Evolutionary conservation across 2,329 filamentous ascomycete species (phyloP), one percentile per base, ranked within the genome.

Genomic region (Paraphoma sp.): DNA sequence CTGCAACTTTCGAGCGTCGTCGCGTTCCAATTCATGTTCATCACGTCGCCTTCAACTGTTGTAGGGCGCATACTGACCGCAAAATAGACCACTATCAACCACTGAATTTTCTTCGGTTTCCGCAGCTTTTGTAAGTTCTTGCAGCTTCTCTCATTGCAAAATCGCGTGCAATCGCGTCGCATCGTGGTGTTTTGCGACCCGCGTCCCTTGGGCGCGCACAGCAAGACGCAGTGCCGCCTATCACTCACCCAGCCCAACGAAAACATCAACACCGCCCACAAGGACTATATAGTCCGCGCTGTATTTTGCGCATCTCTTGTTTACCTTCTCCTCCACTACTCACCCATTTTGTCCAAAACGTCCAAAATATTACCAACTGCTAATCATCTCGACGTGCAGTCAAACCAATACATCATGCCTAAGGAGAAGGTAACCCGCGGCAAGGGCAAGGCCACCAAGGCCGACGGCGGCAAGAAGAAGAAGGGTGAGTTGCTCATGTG

Each of bases 341-440:
- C 29, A 2, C 18, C 41, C 40, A 42, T 14, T 42, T 9, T 16
- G 8, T n/a, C 40, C 38, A 43, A 42, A 45, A 41, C 46, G 30
- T 36, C 42, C 30, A 23, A 49, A 10, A 49, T 42, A 53, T 48
- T 11, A 59, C 45, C 55, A 53, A 17, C 48, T 54, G 44, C 60
- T 62, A 53, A 62, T 56, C 42, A 40, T 14, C 33, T 33, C 36
- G 44, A 59, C 60, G 12, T 9, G 16, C 36, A 48, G 31, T 49
- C 45, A 53, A 48, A 55, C 29, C 47, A 45, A 43, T 68, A 56
- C 72, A 87, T 64, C 63, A 90, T 91, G 88, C 87, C 88, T 74
- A 90, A 90, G 82, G 87, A 87, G 69, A 86, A 86, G 79, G 79
- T 82, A 63, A 83, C 81, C 67, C 84, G 85, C 74, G 84, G 86